Percentiles rank a stretch among this genome's conserved stretches.
Conservation (phyloP, 441 rosid species). For the Mallotus repandus region DNA sequence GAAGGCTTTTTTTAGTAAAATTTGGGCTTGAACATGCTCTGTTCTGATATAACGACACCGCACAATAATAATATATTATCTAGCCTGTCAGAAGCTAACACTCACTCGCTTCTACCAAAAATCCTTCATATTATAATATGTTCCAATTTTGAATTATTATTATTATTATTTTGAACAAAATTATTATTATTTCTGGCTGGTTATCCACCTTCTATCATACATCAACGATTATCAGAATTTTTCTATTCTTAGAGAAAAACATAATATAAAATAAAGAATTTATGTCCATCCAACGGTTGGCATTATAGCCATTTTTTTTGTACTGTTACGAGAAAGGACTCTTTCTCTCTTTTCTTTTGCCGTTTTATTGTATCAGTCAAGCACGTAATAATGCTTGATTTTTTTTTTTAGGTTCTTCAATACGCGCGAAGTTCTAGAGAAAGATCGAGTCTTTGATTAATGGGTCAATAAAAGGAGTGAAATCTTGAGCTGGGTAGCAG, state of each 20-base stretch:
- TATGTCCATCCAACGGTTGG: neutral
- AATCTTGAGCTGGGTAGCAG: neutral
- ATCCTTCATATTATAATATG: neutral
- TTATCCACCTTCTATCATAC: neutral
- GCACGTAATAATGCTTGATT: neutral
- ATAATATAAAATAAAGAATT: neutral
- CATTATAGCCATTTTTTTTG: neutral
- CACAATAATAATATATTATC: neutral
- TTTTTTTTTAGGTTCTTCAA: neutral
- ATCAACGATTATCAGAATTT: neutral
- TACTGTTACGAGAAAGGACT: neutral
- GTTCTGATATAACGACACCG: too few relatives aligned
- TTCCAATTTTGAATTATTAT: too few relatives aligned
- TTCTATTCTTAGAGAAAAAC: neutral
- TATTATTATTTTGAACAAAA: too few relatives aligned
- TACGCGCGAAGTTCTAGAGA: neutral
- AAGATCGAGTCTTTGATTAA: slow-evolving; percentile 13
- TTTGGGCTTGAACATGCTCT: too few relatives aligned
- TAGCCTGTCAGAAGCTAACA: neutral
- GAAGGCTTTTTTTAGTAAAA: too few relatives aligned
- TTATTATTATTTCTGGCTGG: neutral
- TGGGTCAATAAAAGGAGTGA: slow-evolving; percentile 6
- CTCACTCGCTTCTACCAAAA: neutral
- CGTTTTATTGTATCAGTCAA: neutral
- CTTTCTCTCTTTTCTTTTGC: neutral